phyloP scores from a whole-genome alignment of 2,329 filamentous ascomycete genomes.

The Fusarium zealandicum region DNA sequence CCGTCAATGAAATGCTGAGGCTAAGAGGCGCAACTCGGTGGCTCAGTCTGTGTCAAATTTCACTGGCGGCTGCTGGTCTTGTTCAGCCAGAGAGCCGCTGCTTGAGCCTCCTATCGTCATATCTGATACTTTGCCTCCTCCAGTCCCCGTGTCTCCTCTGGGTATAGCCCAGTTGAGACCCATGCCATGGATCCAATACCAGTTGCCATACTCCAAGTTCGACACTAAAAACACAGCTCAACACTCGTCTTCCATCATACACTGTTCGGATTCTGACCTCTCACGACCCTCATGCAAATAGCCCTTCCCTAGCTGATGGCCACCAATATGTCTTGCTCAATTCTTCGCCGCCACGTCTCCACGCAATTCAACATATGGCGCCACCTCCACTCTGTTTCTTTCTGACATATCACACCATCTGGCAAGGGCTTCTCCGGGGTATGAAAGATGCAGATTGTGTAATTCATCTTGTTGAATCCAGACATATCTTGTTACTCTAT shows the following conservation, averaged over 20 bases:
- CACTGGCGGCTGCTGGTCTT: background rate
- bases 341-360: slow-evolving; percentile 1
- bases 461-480: slow-evolving; percentile 7
- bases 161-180: slow-evolving; percentile 5
- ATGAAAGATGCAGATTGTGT: background rate
- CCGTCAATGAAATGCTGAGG: slow-evolving; percentile 16
- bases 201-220: background rate
- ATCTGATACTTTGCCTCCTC: slow-evolving; percentile 14
- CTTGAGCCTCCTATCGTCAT: slow-evolving; percentile 11
- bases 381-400: background rate
- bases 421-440: no score
- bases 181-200: background rate
- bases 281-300: background rate
- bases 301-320: background rate
- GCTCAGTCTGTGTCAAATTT: background rate
- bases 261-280: background rate
- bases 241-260: slow-evolving; percentile 1
- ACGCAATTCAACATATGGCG: background rate
- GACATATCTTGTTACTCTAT: slow-evolving; percentile 11
- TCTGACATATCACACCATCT: background rate
- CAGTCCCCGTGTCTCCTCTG: slow-evolving; percentile 2
- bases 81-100: background rate
- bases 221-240: background rate
- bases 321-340: background rate
- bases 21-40: background rate